Evolutionary conservation across 2,329 filamentous ascomycete genomes (phyloP), one percentile per base, ranked within the genome.

Genomic region (Trichoderma polysporum): DNA sequence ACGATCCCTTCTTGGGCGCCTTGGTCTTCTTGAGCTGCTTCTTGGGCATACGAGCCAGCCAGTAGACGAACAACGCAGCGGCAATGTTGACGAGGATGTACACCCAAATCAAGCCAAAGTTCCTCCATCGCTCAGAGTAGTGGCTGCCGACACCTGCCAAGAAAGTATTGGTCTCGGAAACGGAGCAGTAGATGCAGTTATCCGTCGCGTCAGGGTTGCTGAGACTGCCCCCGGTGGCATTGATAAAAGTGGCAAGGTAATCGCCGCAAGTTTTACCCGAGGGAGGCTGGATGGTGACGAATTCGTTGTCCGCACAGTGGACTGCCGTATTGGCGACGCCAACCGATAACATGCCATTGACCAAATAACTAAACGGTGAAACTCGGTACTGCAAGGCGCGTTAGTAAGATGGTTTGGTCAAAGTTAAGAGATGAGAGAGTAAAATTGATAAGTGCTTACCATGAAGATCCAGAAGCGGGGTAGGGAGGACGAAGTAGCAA

Each of bases 391-490:
- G 71, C 31, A 74, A 73, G 2, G 15, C 22, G 13, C 4, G 49
- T 68, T 37, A 69, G 54, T 52, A 54, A 31, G 9, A 22, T 4
- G 3, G 8, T 13, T 4, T 19, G n/a, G n/a, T n/a, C n/a, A n/a
- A n/a, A n/a, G n/a, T 3, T 12, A 3, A 4, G 7, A 31, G 47
- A 12, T 5, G 4, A 25, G 17, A 22, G n/a, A 12, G n/a, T 19
- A n/a, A 8, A 50, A 25, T 25, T 41, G 6, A 25, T 22, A 13
- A 58, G 27, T 8, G 7, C 69, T 67, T 66, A 70, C 68, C 89
- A 93, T 91, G 82, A 93, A 93, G 72, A 90, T 88, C 91, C 91
- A 94, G 83, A 94, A 93, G 6, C 86, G 80, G 0, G 91, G 91
- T 37, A 94, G 84, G 2, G 79, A 77, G 2, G 79, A 77, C 0